Evolutionary conservation across 208 protist species (phyloP).

Genomic region (Trypanosoma boissoni): DNA sequence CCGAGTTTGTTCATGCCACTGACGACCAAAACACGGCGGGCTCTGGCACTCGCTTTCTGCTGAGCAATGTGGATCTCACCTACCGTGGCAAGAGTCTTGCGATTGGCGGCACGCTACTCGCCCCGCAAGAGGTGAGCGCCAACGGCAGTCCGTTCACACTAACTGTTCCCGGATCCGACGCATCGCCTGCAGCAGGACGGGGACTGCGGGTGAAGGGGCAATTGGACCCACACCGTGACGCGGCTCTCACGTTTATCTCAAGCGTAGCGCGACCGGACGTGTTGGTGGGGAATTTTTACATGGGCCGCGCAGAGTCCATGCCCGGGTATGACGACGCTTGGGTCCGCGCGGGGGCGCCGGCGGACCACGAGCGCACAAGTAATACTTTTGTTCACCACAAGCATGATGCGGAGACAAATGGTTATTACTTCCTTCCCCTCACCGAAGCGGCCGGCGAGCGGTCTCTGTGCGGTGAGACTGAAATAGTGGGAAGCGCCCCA

Average conservation of each 20-base stretch:
- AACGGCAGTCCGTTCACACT: constrained; percentile 73
- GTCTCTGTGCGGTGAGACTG: not conserved
- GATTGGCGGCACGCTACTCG: constrained; percentile 29
- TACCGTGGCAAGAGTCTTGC: constrained; percentile 81
- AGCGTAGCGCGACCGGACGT: constrained; percentile 55
- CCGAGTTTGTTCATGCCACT: constrained; percentile 30
- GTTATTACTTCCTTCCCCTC: constrained; percentile 61
- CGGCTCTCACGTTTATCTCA: constrained; percentile 58
- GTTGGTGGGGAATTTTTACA: constrained; percentile 63
- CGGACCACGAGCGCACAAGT: constrained; percentile 62
- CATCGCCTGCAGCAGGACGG: not conserved
- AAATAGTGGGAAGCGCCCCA: constrained; percentile 9
- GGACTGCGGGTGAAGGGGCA: constrained; percentile 21
- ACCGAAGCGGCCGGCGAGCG: not conserved
- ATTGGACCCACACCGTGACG: constrained; percentile 59
- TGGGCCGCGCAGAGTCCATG: constrained; percentile 41
- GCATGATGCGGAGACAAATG: constrained; percentile 52
- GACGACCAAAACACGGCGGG: not conserved
- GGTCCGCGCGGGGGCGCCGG: constrained; percentile 54
- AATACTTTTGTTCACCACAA: constrained; percentile 61
- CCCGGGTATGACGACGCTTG: constrained; percentile 67
- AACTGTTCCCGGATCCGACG: not conserved
- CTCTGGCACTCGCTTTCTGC: constrained; percentile 16
- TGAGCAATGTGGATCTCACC: constrained; percentile 71
- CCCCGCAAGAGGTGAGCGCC: constrained; percentile 45